A percentile compares a stretch with the other conserved stretches of the same genome.
These are phyloP conservation scores for Cyclotella sp. DNA, from an alignment of 108 stramenopile species.

Conservation along the genomic window DNA sequence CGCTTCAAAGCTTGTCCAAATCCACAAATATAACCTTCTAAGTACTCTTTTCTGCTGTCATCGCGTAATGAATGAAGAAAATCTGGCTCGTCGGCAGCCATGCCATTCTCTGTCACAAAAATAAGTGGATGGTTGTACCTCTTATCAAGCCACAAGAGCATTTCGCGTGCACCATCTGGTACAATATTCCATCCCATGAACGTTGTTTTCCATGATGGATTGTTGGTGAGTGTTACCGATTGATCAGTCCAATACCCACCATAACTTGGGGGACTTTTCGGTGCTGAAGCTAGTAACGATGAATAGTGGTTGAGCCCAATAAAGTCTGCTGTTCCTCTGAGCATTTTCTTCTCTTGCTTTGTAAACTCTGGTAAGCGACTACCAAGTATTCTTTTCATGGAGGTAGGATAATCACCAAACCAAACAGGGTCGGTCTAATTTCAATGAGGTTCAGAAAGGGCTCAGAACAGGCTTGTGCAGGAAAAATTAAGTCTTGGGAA, in stretches of 20 bases:
- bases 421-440: conserved; percentile 66
- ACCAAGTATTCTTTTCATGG: conserved; percentile 73
- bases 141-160: conserved; percentile 74
- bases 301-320: conserved; percentile 95
- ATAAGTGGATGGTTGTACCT: conserved; percentile 69
- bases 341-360: conserved; percentile 45
- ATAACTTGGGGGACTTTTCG: conserved; percentile 31
- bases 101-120: conserved; percentile 85
- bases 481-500: not conserved
- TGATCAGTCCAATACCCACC: conserved; percentile 84
- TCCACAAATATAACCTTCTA: conserved; percentile 73
- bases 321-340: conserved; percentile 84
- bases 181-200: conserved; percentile 80
- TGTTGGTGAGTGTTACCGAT: conserved; percentile 56
- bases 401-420: conserved; percentile 85
- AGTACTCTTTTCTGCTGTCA: conserved; percentile 56
- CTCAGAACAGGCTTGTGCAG: not conserved
- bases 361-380: conserved; percentile 84
- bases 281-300: conserved; percentile 57
- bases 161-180: conserved; percentile 75
- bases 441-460: too few relatives aligned
- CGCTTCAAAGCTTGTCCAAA: conserved; percentile 69
- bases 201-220: conserved; percentile 69
- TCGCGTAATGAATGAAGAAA: conserved; percentile 62
- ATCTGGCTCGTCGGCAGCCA: conserved; percentile 67